Evolutionary conservation across 2,329 filamentous ascomycete species (phyloP), one percentile per base, ranked within the genome.

Genomic region (Mycosphaerella arachidis): DNA sequence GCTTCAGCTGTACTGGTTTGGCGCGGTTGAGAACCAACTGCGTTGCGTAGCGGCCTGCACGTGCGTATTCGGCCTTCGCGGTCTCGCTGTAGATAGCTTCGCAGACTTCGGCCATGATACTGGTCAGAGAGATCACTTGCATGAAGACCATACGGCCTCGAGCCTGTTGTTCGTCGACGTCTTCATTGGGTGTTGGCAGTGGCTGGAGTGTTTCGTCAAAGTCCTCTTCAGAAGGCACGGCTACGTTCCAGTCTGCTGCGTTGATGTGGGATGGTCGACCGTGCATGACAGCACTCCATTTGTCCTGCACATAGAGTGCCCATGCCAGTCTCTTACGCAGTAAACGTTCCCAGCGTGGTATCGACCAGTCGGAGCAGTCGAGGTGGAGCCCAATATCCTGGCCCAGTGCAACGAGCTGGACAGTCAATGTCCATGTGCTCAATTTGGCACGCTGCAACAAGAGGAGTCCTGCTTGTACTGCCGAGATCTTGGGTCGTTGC

Each of bases 291-390:
- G 91, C 87, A 16, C 89, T 90, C 92, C 92, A 96, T 74, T 90
- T 95, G 75, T 97, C 92, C 76, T 96, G 91, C 88, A 95, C 93
- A 73, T 94, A 96, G 54, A 96, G 76, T 1, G 90, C 92, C 92
- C 92, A 96, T 0, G 91, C 91, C 46, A 96, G 83, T 53, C 92
- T 85, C 73, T 93, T 94, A 62, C 92, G 83, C 60, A 96, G 74
- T 0, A 91, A 89, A 67, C 89, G 88, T 74, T 96, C 92, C 91
- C 92, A 96, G 0, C 82, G 82, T 30, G 92, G 90, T 56, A 96
- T 93, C 63, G 90, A 90, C 92, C 92, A 96, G 55, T 81, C 81
- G 5, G 88, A 85, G 76, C 91, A 96, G 75, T 96, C 91, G 45
- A 96, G 85, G 73, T 97, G 92, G 43, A 97, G 79, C 51, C 92